These are phyloP conservation scores for Coemansia sp. DNA, from an alignment of 192 early-diverging fungal species.

Conservation along the genomic window DNA sequence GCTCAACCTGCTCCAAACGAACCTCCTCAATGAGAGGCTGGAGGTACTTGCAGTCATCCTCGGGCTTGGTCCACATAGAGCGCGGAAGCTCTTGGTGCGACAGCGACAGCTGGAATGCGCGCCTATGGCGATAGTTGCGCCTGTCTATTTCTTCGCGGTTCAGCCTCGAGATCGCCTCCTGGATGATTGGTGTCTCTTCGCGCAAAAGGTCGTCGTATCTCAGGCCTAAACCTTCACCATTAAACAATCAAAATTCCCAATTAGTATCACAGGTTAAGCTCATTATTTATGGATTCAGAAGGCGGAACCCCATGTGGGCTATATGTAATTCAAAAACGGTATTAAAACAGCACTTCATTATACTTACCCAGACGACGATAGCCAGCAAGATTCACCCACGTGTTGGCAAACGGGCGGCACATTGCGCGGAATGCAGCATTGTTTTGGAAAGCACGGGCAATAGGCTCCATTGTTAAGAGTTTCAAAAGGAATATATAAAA, in stretches of 20 bases:
- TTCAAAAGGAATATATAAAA: background rate
- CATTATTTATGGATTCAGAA: no score
- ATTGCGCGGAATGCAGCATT: slow-evolving; percentile 41
- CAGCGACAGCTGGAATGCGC: slow-evolving; percentile 75
- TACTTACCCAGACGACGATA: slow-evolving; percentile 73
- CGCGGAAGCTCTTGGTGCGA: slow-evolving; percentile 68
- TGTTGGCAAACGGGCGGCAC: slow-evolving; percentile 60
- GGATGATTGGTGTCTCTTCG: slow-evolving; percentile 79
- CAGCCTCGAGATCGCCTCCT: slow-evolving; percentile 81
- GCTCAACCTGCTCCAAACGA: slow-evolving; percentile 75
- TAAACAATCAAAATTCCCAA: background rate
- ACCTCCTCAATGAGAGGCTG: slow-evolving; percentile 78
- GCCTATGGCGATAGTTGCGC: slow-evolving; percentile 78
- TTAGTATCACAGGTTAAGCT: background rate
- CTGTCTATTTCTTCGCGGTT: slow-evolving; percentile 64
- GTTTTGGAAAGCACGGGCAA: slow-evolving; percentile 42
- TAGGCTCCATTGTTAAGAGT: slow-evolving; percentile 20
- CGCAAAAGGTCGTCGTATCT: slow-evolving; percentile 87
- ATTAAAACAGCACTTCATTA: background rate
- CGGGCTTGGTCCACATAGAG: slow-evolving; percentile 73
- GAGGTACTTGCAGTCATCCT: slow-evolving; percentile 85
- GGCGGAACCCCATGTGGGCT: no score
- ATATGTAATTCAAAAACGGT: no score
- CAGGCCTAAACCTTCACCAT: slow-evolving; percentile 59
- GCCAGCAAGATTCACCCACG: slow-evolving; percentile 66